phyloP scores from a whole-genome alignment of 805 yeast species.

The Zygotorulaspora chibaensis region DNA sequence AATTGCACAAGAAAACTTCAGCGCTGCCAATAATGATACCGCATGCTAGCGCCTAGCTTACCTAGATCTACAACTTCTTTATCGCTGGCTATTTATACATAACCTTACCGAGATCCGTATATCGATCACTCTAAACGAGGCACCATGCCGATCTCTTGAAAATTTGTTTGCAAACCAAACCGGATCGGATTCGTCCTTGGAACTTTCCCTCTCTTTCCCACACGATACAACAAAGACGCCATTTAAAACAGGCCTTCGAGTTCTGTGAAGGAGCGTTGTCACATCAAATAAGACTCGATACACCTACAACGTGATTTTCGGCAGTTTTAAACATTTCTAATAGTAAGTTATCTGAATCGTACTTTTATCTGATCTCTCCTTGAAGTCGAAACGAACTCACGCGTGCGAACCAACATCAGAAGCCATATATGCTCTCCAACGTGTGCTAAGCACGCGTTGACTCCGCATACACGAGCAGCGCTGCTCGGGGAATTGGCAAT shows the following conservation, averaged over 20 bases:
- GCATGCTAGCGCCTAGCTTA: neutral
- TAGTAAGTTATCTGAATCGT: neutral
- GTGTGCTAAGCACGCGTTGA: no score
- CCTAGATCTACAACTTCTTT: neutral
- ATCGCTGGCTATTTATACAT: conserved; percentile 1
- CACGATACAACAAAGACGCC: neutral
- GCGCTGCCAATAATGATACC: conserved; percentile 1
- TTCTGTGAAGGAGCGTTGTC: no score
- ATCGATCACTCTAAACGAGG: neutral
- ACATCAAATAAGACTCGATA: neutral
- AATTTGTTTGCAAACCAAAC: neutral
- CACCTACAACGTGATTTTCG: neutral
- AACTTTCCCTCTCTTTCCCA: conserved; percentile 1
- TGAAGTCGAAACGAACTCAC: no score
- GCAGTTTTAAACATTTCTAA: neutral
- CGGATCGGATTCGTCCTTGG: neutral
- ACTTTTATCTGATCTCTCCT: neutral
- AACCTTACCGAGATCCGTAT: neutral
- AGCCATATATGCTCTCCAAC: no score
- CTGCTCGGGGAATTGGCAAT: no score
- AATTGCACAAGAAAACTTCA: neutral
- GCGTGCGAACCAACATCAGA: no score
- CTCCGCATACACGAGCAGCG: no score
- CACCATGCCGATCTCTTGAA: neutral
- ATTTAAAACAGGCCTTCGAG: neutral